These are phyloP conservation scores for Tetraselmis chui DNA, from an alignment of 139 green algal genomes.

Conservation along the genomic window DNA sequence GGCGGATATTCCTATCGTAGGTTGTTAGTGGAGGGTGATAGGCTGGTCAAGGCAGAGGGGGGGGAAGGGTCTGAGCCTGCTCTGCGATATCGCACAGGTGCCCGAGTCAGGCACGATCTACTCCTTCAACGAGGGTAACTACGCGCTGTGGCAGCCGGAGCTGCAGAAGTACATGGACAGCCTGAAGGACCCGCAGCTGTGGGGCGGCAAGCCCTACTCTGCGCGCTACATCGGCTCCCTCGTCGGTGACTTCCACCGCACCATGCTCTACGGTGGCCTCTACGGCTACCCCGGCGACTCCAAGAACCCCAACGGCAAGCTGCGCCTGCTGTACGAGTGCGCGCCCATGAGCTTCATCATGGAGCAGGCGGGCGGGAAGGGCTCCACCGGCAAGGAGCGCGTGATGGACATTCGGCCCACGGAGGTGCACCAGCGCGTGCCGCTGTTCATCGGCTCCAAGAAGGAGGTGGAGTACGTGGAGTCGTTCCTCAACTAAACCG, in stretches of 20 bases:
- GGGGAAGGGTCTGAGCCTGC: too few relatives aligned
- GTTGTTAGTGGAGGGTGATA: too few relatives aligned
- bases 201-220: constrained; percentile 88
- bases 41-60: too few relatives aligned
- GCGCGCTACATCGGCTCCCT: constrained; percentile 40
- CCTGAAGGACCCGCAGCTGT: constrained; percentile 68
- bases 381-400: constrained; percentile 55
- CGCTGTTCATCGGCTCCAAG: constrained; percentile 70
- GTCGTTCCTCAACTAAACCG: constrained; percentile 60
- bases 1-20: too few relatives aligned
- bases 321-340: constrained; percentile 97
- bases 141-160: constrained; percentile 66
- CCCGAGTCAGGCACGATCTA: constrained; percentile 95
- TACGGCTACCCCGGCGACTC: constrained; percentile 93
- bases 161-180: constrained; percentile 75
- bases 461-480: constrained; percentile 95
- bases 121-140: constrained; percentile 99
- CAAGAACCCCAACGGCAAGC: constrained; percentile 94
- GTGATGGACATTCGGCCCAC: constrained; percentile 70
- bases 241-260: constrained; percentile 96
- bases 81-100: too few relatives aligned
- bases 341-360: constrained; percentile 88
- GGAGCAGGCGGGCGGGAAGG: constrained; percentile 59
- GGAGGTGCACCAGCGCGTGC: constrained; percentile 66
- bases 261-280: constrained; percentile 94